phyloP scores from a whole-genome alignment of 75 land plant species.

The Gnetum montanum region DNA sequence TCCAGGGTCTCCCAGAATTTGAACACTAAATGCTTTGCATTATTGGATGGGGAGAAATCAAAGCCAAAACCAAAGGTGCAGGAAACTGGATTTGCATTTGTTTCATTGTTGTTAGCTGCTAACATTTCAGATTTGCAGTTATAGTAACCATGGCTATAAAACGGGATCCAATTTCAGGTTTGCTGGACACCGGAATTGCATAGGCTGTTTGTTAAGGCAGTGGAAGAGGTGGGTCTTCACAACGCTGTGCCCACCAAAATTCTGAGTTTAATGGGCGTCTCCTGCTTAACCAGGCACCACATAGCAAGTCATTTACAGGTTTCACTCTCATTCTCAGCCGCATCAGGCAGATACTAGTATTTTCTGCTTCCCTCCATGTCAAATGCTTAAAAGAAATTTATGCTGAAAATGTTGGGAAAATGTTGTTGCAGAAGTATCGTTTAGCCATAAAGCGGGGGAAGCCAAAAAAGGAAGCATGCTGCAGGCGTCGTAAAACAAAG shows the following conservation, averaged over 20 bases:
- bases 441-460: neutral
- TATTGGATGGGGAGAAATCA: conserved; percentile 4
- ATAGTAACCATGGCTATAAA: neutral
- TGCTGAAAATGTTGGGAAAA: conserved; percentile 4
- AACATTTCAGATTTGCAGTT: neutral
- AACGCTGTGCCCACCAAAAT: conserved; percentile 83
- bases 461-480: neutral
- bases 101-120: neutral
- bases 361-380: neutral
- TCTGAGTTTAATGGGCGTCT: conserved; percentile 74
- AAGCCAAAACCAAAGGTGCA: conserved; percentile 45
- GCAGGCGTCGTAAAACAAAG: neutral
- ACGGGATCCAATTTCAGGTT: conserved; percentile 52
- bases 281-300: conserved; percentile 75
- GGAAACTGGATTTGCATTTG: conserved; percentile 14
- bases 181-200: conserved; percentile 89
- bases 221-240: conserved; percentile 79
- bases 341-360: conserved; percentile 8
- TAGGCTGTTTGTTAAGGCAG: conserved; percentile 72
- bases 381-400: neutral
- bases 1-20: too few relatives aligned
- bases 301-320: conserved; percentile 84
- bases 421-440: neutral
- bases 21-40: conserved; percentile 4
- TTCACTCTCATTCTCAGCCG: conserved; percentile 12